Base-by-base conservation (phyloP, 2,329 filamentous ascomycete species). In the Sphaerulina musiva region DNA sequence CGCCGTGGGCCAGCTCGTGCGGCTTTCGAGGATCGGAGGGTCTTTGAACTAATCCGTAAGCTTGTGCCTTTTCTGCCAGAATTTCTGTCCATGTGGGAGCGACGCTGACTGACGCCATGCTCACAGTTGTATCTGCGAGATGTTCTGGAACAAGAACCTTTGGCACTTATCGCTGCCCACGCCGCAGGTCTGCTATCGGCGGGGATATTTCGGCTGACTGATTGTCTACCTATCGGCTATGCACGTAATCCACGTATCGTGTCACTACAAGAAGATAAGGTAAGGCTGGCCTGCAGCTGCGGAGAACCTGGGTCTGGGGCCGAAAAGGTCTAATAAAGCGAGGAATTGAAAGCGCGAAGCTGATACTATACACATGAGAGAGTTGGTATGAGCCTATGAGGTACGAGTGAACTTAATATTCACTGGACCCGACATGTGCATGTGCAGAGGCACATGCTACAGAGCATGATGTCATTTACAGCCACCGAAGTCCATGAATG, bases 1-100 rank as follows among this genome's bases (percentile, higher is more conserved):
- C 58, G 5, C 56, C 58, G 32, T 60, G 58, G 9, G 58, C 57
- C 34, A 55, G 29, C 40, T 62, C 56, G 43, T 60, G 58, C 12
- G 56, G 53, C 31, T 48, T 54, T n/a, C 56, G 53, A 12, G 57
- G 52, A 40, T 53, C 54, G 10, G 46, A 41, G 17, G 54, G 54
- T 43, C 54, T 56, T 53, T 43, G 46, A 39, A 53, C 46, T 48
- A 48, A 48, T 47, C 51, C 51, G 54, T 56, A 52, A 50, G 54
- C 49, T 50, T 53, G 54, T 41, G 48, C 46, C 46, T 56, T 53
- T 38, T 56, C 54, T 11, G 46, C 41, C 26, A 56, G 51, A 34
- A 53, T 42, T 48, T 56, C 54, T 26, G 50, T 42, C 54, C 54
- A 56, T 17, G 54, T 53, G 26, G 54, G 50, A 20, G 36, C 46